Evolutionary conservation across 2,329 filamentous ascomycete species (phyloP), one percentile per base, ranked within the genome.

Genomic region (Nothomitra cinnamomea): DNA sequence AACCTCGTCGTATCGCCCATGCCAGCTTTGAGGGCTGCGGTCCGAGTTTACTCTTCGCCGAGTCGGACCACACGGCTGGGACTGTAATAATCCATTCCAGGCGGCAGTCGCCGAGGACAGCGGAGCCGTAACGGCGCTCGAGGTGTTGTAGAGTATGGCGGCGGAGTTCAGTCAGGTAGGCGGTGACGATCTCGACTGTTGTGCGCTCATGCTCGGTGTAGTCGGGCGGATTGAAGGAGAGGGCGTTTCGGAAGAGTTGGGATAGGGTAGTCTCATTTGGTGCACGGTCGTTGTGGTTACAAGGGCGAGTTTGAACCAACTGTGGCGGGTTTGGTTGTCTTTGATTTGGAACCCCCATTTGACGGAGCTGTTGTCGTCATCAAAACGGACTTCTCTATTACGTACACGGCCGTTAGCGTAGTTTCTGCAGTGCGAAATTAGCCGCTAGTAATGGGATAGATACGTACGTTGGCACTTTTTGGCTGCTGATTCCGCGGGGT

Each of bases 291-390:
- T n/a, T n/a, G n/a, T n/a, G n/a, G n/a, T n/a, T n/a, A n/a, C n/a
- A n/a, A n/a, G n/a, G n/a, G n/a, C 43, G 3, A 47, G 43, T 15
- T 47, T 47, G 43, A 47, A 47, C 43, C 43, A 47, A 15, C 28
- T 24, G 13, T 47, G 43, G 21, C 43, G 43, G 21, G 24, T 24
- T 25, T 47, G 21, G 3, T 25, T 21, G 6, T 47, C 43, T 25
- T 47, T 47, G 8, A 47, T 47, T 15, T 47, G 43, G 43, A 25
- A 47, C 3, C 43, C 43, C 43, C 43, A 47, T 25, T 47, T 47
- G 21, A 25, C n/a, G 1, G 19, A 12, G 1, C 43, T 24, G 22
- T 13, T 47, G 22, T 47, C n/a, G n/a, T n/a, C n/a, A n/a, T n/a
- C n/a, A n/a, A n/a, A n/a, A n/a, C n/a, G n/a, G n/a, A n/a, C n/a